These are phyloP conservation scores for Pythium insidiosum DNA, from an alignment of 352 stramenopile species.

Conservation along the genomic window DNA sequence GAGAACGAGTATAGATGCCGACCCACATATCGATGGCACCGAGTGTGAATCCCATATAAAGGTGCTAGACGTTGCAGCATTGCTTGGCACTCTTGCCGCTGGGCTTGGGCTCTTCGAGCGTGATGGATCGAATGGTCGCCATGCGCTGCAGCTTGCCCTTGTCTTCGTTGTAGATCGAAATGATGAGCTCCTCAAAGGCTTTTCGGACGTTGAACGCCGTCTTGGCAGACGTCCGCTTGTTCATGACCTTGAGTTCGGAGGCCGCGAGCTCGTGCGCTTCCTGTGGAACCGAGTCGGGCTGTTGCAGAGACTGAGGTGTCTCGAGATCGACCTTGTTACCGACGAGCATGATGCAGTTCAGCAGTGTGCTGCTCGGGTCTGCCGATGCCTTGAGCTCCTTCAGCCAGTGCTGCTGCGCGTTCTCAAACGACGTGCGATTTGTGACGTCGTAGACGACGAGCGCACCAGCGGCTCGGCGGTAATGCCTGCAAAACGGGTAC, in stretches of 20 bases:
- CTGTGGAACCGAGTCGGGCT: conserved; percentile 17
- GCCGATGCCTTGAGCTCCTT: conserved; percentile 66
- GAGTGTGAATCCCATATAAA: too few relatives aligned
- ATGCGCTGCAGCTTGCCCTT: conserved; percentile 32
- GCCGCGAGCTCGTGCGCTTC: conserved; percentile 35
- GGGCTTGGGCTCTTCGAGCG: conserved; percentile 19
- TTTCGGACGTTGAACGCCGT: conserved; percentile 53
- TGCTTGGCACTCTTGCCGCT: conserved; percentile 12
- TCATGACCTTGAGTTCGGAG: conserved; percentile 29
- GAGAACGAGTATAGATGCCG: too few relatives aligned
- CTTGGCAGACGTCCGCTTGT: conserved; percentile 60
- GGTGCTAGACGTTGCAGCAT: conserved; percentile 25
- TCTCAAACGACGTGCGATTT: conserved; percentile 51
- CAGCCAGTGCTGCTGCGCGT: conserved; percentile 63
- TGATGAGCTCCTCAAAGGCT: conserved; percentile 64
- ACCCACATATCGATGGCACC: too few relatives aligned
- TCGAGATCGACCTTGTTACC: conserved; percentile 77
- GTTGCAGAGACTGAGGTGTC: too few relatives aligned
- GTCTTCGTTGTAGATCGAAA: conserved; percentile 61
- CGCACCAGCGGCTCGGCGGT: conserved; percentile 60
- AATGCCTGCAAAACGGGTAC: conserved; percentile 45
- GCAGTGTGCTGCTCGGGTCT: conserved; percentile 49
- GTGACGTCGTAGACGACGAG: conserved; percentile 76
- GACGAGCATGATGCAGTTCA: conserved; percentile 65
- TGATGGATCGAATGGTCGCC: conserved; percentile 26